Conservation (phyloP, 225 moss, liverwort and hornwort genomes). For the Takakia lepidozioides region DNA sequence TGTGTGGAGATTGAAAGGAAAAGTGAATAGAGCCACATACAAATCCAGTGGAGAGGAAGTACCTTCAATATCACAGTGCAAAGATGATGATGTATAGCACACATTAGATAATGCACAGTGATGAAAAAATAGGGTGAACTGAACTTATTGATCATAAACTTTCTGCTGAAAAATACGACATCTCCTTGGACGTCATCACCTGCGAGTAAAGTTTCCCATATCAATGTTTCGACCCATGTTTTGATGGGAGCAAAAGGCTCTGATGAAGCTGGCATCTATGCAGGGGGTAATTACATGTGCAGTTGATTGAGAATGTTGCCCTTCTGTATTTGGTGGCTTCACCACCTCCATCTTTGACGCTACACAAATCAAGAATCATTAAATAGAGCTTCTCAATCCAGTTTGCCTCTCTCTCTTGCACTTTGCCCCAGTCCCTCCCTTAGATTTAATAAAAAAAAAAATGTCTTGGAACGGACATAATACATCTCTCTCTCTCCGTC, state of each 20-base stretch:
- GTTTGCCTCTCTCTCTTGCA: too few relatives aligned
- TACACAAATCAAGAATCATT: slow-evolving; percentile 6
- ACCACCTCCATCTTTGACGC: slow-evolving; percentile 36
- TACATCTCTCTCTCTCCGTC: too few relatives aligned
- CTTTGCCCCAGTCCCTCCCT: too few relatives aligned
- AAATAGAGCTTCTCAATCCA: too few relatives aligned
- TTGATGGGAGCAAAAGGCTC: background rate
- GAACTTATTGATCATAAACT: slow-evolving; percentile 48
- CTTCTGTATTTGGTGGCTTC: slow-evolving; percentile 26
- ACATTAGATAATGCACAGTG: too few relatives aligned
- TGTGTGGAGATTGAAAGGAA: background rate
- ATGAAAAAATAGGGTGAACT: slow-evolving; percentile 8
- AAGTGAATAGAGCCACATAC: background rate
- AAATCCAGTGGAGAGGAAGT: too few relatives aligned
- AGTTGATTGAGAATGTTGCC: slow-evolving; percentile 31
- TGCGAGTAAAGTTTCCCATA: slow-evolving; percentile 13
- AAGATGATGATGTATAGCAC: too few relatives aligned
- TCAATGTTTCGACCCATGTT: background rate
- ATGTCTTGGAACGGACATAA: background rate
- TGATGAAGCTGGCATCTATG: too few relatives aligned
- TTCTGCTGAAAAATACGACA: slow-evolving; percentile 59
- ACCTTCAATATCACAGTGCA: too few relatives aligned
- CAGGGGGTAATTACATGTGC: slow-evolving; percentile 25
- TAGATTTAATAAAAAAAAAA: background rate
- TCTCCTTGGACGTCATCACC: slow-evolving; percentile 87